phyloP scores from a whole-genome alignment of 345 rosid species.

The Brassica napus region DNA sequence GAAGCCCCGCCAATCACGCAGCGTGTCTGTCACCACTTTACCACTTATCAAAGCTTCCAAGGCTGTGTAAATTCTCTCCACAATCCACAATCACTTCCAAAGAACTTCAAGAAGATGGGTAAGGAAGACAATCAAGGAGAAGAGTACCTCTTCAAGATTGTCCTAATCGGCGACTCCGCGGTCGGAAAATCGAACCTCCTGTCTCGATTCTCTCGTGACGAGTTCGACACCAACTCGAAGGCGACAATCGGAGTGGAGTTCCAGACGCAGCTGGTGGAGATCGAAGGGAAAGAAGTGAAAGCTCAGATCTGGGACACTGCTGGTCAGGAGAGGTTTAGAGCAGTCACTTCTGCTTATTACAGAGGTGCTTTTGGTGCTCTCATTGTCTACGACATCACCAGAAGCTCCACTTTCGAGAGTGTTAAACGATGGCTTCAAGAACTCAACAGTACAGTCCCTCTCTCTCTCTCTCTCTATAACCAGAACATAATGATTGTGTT shows the following conservation, averaged over 20 bases:
- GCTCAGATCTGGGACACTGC: constrained; percentile 99
- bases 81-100: background rate
- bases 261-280: constrained; percentile 79
- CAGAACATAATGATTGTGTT: background rate
- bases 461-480: background rate
- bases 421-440: constrained; percentile 92
- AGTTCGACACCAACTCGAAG: constrained; percentile 85
- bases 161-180: constrained; percentile 86
- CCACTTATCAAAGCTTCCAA: constrained; percentile 32
- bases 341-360: constrained; percentile 94
- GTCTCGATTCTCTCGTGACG: constrained; percentile 76
- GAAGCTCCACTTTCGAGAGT: constrained; percentile 72
- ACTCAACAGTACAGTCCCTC: constrained; percentile 58
- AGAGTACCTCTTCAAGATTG: constrained; percentile 92
- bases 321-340: constrained; percentile 93
- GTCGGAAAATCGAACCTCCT: constrained; percentile 90
- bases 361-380: constrained; percentile 94
- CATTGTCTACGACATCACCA: constrained; percentile 82
- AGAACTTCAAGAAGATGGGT: constrained; percentile 46
- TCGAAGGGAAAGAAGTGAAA: constrained; percentile 86
- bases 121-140: constrained; percentile 52
- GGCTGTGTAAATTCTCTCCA: background rate
- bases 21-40: constrained; percentile 44
- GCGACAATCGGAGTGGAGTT: constrained; percentile 95
- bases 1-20: constrained; percentile 56